Evolutionary conservation across 2,329 filamentous ascomycete species (phyloP), one percentile per base, ranked within the genome.

Genomic region (Trichothecium roseum): DNA sequence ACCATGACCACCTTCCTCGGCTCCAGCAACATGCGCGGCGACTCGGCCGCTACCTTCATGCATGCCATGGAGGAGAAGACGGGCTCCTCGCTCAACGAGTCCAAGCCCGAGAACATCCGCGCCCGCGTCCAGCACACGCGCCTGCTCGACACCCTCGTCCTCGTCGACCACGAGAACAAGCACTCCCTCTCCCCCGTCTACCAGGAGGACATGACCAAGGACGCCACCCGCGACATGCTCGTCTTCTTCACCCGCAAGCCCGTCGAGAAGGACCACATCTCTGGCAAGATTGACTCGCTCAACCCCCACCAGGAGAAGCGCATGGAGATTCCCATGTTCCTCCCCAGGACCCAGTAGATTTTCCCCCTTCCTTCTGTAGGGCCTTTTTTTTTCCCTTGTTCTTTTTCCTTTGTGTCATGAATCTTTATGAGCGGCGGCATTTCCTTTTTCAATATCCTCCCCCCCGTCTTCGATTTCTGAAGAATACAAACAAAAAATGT

Each of bases 1-100:
- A 55, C 51, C 39, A 53, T 55, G 51, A 54, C 52, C 13, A 50
- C 47, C 8, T 51, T 43, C 18, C 40, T 55, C 15, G 47, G 49
- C 14, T 40, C 37, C 39, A 34, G 39, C 29, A 55, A 55, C 43
- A 53, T 55, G 49, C 38, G 38, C 5, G 31, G 41, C 29, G 40
- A 51, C 35, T 50, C 46, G 38, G 52, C 49, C 8, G 45, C 45
- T n/a, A 55, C 52, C 20, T 52, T 48, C 31, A 44, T 55, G 39
- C 52, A 55, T 39, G 41, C 28, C 39, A 49, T 46, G 41, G 36
- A 40, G 10, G 46, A 54, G 37, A 44, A 35, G 22, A 51, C 47
- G 4, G 50, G 49, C 27, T 42, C 44, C 29, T 42, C 30, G 20
- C 37, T 47, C 27, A 38, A 39, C 17, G 38, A 50, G 24, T 45